Percentiles rank a stretch among this genome's conserved stretches.
These are phyloP conservation scores for Solanum appendiculatum DNA, from an alignment of 257 asterid genomes.

Conservation along the genomic window DNA sequence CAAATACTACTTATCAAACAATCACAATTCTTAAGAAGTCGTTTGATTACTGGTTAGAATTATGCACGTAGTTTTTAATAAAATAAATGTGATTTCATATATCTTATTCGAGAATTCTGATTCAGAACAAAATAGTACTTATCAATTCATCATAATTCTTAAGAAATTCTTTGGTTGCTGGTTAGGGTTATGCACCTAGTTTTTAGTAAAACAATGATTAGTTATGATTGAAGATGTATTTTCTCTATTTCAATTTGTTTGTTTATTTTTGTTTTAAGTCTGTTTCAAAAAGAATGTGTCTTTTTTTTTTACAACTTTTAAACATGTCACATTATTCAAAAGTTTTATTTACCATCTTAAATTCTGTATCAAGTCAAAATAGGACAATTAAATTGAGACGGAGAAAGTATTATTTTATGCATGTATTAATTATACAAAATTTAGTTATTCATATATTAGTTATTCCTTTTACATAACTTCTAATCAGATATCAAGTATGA, in stretches of 20 bases:
- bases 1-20: background rate
- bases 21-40: background rate
- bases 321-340: background rate
- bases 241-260: background rate
- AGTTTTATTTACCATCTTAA: background rate
- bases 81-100: background rate
- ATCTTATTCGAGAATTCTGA: background rate
- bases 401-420: background rate
- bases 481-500: background rate
- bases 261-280: background rate
- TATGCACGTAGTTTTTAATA: too few species aligned
- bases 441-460: background rate
- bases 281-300: background rate
- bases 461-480: background rate
- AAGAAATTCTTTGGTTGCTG: too few species aligned
- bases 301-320: background rate
- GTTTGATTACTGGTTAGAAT: background rate
- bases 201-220: background rate
- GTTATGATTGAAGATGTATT: background rate
- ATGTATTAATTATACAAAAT: too few species aligned
- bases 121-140: background rate
- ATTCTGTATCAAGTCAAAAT: fast-evolving
- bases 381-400: fast-evolving
- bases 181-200: too few species aligned
- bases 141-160: too few species aligned